Conservation (phyloP, 2,329 filamentous ascomycete species). For the Cercospora canescens region DNA sequence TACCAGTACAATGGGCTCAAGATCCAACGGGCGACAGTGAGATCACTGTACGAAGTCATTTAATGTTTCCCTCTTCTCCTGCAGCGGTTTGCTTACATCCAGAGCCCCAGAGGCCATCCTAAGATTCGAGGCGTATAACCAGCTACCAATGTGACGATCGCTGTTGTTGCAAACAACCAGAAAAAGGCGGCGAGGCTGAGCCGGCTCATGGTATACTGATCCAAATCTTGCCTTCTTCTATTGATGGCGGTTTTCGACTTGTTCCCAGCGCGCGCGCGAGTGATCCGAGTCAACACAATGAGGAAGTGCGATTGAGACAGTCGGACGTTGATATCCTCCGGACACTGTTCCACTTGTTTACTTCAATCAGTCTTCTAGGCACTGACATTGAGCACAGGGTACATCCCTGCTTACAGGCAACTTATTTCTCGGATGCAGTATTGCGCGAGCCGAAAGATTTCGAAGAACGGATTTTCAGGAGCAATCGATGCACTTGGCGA, state of each 20-base stretch:
- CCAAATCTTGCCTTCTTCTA: not conserved
- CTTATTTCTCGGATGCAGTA: not conserved
- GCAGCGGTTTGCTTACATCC: not conserved
- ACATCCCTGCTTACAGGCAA: not conserved
- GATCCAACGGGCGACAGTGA: not conserved
- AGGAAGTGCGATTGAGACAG: not conserved
- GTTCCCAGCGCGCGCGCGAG: not conserved
- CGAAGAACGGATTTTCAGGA: not conserved
- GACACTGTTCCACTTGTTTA: not conserved
- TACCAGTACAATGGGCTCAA: not conserved
- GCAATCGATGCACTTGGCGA: not conserved
- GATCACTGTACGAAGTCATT: not conserved
- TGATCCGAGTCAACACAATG: not conserved
- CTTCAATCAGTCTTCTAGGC: not conserved
- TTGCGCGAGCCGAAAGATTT: not conserved
- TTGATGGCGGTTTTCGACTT: not conserved
- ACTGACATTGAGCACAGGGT: not conserved
- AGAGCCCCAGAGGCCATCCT: not conserved
- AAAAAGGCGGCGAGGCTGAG: not conserved
- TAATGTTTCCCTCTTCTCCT: not conserved
- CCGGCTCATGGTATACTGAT: not conserved
- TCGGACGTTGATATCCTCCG: not conserved
- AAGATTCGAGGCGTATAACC: not conserved
- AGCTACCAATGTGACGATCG: not conserved
- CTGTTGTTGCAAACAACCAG: not conserved